Base-by-base conservation (phyloP, 2,329 filamentous ascomycete species). In the Fusarium nygamai region DNA sequence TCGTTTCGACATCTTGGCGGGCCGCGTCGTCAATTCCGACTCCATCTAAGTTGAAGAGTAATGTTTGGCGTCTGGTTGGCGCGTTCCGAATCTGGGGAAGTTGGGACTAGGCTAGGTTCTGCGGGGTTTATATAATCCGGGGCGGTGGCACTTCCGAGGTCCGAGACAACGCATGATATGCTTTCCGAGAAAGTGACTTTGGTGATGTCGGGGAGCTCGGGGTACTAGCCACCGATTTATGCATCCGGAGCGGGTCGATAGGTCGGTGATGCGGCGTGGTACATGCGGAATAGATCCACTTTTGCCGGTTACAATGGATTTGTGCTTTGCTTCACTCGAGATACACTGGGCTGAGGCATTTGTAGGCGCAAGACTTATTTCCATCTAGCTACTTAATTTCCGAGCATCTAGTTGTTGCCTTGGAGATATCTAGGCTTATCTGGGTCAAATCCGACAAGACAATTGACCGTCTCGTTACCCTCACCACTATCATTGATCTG, bases 401-500 rank as follows among this genome's bases (percentile, higher is more conserved):
- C 14, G 16, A 13, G 5, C 9, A 31, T 60, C 47, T 56, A 71
- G 20, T 38, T 29, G 51, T 61, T 71, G 1, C 17, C 34, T 22
- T 74, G 69, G 9, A 75, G 16, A 10, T 74, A 62, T 17, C 56
- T 59, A 0, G 76, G 76, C 38, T 76, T 66, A 3, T 78, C 76
- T 7, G 76, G 76, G 10, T 77, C 76, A 24, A 60, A 76, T 6
- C 73, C 76, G 2, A 77, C 73, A 24, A 77, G 64, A 20, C 76
- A 77, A 31, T 77, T 77, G 1, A 77, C 75, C 3, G 76, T 77
- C 47, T 77, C 76, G 0, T 69, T 76, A 1, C 76, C 76, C 22
- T 78, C 65, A 11, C 76, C 76, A 10, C 72, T 60, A 43, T 78
- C 76, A 39, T 77, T 76, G 12, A 77, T 77, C 36, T 78, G 60